phyloP scores from a whole-genome alignment of 2,329 filamentous ascomycete genomes.

The Fusarium nurragi region DNA sequence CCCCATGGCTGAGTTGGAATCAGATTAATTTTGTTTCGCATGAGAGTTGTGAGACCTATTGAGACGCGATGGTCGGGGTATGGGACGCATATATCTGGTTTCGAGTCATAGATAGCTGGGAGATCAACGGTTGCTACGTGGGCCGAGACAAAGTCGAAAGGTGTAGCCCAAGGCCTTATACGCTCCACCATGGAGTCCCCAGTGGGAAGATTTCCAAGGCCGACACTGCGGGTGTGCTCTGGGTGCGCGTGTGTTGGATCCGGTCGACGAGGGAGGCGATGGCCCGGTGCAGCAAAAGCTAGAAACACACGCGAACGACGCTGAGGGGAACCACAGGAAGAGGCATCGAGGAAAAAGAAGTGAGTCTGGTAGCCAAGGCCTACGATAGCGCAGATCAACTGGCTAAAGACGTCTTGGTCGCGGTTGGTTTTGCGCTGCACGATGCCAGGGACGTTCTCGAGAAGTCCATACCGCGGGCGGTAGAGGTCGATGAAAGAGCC shows the following conservation, averaged over 20 bases:
- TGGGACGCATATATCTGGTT: conserved; percentile 67
- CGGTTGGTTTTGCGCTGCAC: conserved; percentile 58
- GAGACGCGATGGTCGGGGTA: conserved; percentile 74
- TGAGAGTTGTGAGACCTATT: conserved; percentile 50
- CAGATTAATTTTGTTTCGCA: conserved; percentile 59
- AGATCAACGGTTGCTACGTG: conserved; percentile 67
- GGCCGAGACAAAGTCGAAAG: conserved; percentile 68
- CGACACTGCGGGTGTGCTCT: conserved; percentile 35
- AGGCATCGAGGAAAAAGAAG: conserved; percentile 74
- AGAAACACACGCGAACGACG: conserved; percentile 75
- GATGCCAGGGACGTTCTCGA: conserved; percentile 81
- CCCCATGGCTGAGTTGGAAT: conserved; percentile 70
- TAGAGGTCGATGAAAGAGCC: conserved; percentile 79
- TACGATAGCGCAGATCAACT: conserved; percentile 77
- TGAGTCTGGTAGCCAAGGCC: conserved; percentile 81
- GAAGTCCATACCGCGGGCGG: conserved; percentile 75
- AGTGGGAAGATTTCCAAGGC: conserved; percentile 68
- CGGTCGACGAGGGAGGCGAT: conserved; percentile 65
- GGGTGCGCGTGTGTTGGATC: conserved; percentile 71
- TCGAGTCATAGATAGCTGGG: conserved; percentile 69
- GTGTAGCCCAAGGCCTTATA: conserved; percentile 54
- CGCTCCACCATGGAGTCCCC: conserved; percentile 68
- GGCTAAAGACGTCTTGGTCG: conserved; percentile 74
- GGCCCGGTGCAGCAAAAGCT: conserved; percentile 73
- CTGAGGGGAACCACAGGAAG: conserved; percentile 74